These are phyloP conservation scores for Penicillium janthinellum DNA, from an alignment of 2,329 filamentous ascomycete genomes.

Conservation along the genomic window DNA sequence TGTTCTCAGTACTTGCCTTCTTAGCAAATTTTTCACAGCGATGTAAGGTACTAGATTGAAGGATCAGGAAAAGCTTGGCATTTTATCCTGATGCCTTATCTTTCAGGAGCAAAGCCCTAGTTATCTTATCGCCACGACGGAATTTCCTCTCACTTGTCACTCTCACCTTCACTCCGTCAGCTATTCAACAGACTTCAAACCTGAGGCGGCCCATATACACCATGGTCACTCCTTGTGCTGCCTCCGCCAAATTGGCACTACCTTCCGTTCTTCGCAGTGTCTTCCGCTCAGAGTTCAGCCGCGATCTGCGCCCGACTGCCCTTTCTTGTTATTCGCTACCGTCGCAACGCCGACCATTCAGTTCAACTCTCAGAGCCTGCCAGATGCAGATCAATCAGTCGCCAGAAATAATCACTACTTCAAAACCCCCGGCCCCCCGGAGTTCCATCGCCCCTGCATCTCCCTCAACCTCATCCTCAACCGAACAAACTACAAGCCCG, in stretches of 20 bases:
- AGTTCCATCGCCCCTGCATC: background rate
- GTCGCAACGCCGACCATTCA: conserved; percentile 15
- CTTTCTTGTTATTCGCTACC: conserved; percentile 1
- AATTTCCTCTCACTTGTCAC: background rate
- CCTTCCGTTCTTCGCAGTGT: conserved; percentile 29
- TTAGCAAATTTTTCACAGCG: too few species aligned
- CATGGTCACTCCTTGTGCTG: conserved; percentile 28
- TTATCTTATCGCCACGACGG: conserved; percentile 9
- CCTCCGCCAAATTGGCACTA: conserved; percentile 30
- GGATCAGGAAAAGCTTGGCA: background rate
- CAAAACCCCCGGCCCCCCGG: background rate
- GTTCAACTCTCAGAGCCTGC: conserved; percentile 3
- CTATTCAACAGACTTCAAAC: background rate
- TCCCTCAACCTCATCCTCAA: background rate
- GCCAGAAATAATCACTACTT: background rate
- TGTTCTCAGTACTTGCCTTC: too few species aligned
- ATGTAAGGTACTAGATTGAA: too few species aligned
- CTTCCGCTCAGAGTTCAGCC: conserved; percentile 27
- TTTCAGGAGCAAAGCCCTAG: background rate
- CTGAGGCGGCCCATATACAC: background rate
- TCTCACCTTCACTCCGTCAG: background rate
- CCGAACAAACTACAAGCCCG: background rate
- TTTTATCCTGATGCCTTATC: background rate
- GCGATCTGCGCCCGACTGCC: conserved; percentile 12
- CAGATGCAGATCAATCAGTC: conserved; percentile 6